Conservation (phyloP, 176 grass and related monocot genomes). For the Triticum aestivum region DNA sequence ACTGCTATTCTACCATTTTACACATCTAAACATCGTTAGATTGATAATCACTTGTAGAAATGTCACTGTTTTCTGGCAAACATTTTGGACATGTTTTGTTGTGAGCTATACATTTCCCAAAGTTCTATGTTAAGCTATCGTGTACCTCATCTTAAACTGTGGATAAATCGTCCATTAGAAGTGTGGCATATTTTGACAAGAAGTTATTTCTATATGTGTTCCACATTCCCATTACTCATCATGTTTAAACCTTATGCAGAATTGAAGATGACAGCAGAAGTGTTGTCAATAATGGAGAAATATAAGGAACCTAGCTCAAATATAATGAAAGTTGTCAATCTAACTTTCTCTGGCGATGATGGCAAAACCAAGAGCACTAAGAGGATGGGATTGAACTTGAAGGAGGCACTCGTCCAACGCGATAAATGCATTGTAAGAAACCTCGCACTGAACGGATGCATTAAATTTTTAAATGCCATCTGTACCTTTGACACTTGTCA, state of each 20-base stretch:
- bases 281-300: slow-evolving; percentile 28
- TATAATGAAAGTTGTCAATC: not conserved
- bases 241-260: slow-evolving; percentile 31
- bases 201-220: not conserved
- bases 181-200: not conserved
- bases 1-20: slow-evolving; percentile 16
- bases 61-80: not conserved
- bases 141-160: not conserved
- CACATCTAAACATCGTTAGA: not conserved
- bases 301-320: slow-evolving; percentile 22
- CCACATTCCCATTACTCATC: not conserved
- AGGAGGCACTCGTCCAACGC: slow-evolving; percentile 19
- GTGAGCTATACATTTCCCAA: not conserved
- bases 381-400: slow-evolving; percentile 40
- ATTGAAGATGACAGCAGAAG: slow-evolving; percentile 30
- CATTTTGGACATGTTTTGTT: not conserved
- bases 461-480: not conserved
- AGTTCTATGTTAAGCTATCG: not conserved
- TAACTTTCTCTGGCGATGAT: slow-evolving; percentile 25
- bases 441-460: not conserved
- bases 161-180: not conserved
- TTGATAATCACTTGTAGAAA: not conserved
- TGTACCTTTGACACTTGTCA: not conserved
- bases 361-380: slow-evolving; percentile 19
- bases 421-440: slow-evolving; percentile 47